Percentiles rank a stretch among this genome's conserved stretches.
phyloP scores from a whole-genome alignment of 2,329 filamentous ascomycete genomes.

The Penicillium palitans region DNA sequence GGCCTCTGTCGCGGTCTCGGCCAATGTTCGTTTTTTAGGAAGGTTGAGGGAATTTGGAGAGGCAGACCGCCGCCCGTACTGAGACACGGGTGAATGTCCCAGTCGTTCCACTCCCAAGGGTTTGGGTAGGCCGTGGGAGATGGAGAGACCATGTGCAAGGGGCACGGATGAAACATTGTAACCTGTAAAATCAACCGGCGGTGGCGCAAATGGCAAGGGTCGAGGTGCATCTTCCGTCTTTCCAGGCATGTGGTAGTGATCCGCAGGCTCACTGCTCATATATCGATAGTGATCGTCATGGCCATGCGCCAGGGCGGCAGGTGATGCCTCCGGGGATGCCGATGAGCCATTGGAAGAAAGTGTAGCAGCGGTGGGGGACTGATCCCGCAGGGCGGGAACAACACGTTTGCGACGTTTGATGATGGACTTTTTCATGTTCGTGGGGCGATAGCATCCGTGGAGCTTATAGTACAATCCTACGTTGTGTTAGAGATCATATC shows the following conservation, averaged over 20 bases:
- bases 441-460: constrained; percentile 86
- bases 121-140: constrained; percentile 25
- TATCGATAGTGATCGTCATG: constrained; percentile 38
- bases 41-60: constrained; percentile 34
- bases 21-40: constrained; percentile 40
- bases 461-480: constrained; percentile 93
- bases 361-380: constrained; percentile 43
- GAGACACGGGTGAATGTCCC: constrained; percentile 31
- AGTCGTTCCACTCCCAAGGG: constrained; percentile 35
- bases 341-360: constrained; percentile 47
- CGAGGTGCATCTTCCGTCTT: constrained; percentile 40
- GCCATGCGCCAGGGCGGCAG: constrained; percentile 32
- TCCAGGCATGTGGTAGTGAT: constrained; percentile 47
- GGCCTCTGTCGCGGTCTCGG: constrained; percentile 35
- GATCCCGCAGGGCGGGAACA: constrained; percentile 68
- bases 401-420: constrained; percentile 96
- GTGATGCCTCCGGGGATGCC: constrained; percentile 43
- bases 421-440: constrained; percentile 98
- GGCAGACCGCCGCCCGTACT: constrained; percentile 34
- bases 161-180: constrained; percentile 40
- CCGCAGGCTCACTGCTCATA: constrained; percentile 35
- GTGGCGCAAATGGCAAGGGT: constrained; percentile 40
- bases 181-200: constrained; percentile 53
- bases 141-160: constrained; percentile 31
- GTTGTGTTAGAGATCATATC: constrained; percentile 8